Conservation (phyloP, 2,329 filamentous ascomycete genomes). For the Neopestalotiopsis sp. region DNA sequence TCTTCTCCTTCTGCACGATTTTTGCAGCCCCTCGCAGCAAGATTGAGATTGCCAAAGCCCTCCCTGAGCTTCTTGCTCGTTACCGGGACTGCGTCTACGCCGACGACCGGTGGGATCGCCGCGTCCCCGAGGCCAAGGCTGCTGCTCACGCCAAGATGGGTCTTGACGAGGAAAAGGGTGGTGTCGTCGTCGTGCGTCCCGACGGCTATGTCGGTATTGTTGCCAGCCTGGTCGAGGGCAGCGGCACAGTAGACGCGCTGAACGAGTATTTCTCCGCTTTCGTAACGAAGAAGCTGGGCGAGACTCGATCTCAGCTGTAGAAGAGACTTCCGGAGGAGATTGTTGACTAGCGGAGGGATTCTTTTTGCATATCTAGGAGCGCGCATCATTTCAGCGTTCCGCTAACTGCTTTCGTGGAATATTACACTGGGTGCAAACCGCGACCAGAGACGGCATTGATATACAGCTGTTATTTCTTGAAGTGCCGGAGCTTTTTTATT, state of each 20-base stretch:
- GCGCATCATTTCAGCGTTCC: neutral
- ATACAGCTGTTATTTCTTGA: neutral
- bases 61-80: slow-evolving; percentile 72
- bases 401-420: neutral
- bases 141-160: slow-evolving; percentile 89
- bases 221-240: slow-evolving; percentile 74
- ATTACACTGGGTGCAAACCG: neutral
- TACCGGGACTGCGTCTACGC: slow-evolving; percentile 87
- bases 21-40: slow-evolving; percentile 70
- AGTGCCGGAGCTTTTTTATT: too few species aligned
- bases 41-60: slow-evolving; percentile 74
- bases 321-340: neutral
- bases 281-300: slow-evolving; percentile 62
- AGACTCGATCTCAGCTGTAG: slow-evolving; percentile 44
- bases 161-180: slow-evolving; percentile 72
- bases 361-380: neutral
- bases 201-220: slow-evolving; percentile 88
- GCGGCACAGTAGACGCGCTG: slow-evolving; percentile 78
- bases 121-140: slow-evolving; percentile 71
- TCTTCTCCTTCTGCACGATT: slow-evolving; percentile 80
- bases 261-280: slow-evolving; percentile 84
- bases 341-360: neutral
- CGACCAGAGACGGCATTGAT: neutral
- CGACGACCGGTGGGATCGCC: slow-evolving; percentile 78
- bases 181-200: slow-evolving; percentile 82